Base-by-base conservation (phyloP, 1,139 yeast species). In the Candida sojae region DNA sequence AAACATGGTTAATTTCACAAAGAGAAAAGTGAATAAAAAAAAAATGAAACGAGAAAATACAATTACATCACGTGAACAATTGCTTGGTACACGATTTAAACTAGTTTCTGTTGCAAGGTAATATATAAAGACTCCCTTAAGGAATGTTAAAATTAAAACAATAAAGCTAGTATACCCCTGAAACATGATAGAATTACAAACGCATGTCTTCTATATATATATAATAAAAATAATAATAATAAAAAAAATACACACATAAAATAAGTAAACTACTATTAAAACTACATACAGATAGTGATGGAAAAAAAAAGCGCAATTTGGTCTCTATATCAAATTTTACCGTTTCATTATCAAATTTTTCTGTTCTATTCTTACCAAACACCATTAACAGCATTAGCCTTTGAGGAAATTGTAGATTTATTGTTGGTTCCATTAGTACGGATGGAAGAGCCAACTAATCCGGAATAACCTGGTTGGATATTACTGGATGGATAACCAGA, bases 381-480 rank as follows among this genome's bases (percentile, higher is more conserved):
- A 6, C 33, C 38, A 41, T 33, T 41, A 4, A 25, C 23, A 9
- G 43, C 36, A 25, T 32, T 41, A 8, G 35, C 4, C 9, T 41
- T 41, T 6, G 31, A 8, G 5, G 43, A 25, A 26, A 25, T 7
- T 1, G 31, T 26, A 7, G 38, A 9, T 5, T 33, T 33, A 9
- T 38, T 25, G 12, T n/a, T 11, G 11, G 44, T 21, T 12, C 32
- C 41, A 17, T 38, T 28, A 23, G 36, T 39, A 13, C 33, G 32
- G 13, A 17, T 5, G 6, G 45, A 31, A 4, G 47, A 41, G 2
- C 39, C 39, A 31, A 29, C 30, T 25, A 66, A 53, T 9, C 70
- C 69, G 10, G 66, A 60, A 26, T 58, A 39, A 7, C 66, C 63
- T 10, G 73, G 36, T 31, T 41, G 43, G 64, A 36, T 61, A 60